Conservation (phyloP, 75 land plant species). For the Isoetes taiwanensis region DNA sequence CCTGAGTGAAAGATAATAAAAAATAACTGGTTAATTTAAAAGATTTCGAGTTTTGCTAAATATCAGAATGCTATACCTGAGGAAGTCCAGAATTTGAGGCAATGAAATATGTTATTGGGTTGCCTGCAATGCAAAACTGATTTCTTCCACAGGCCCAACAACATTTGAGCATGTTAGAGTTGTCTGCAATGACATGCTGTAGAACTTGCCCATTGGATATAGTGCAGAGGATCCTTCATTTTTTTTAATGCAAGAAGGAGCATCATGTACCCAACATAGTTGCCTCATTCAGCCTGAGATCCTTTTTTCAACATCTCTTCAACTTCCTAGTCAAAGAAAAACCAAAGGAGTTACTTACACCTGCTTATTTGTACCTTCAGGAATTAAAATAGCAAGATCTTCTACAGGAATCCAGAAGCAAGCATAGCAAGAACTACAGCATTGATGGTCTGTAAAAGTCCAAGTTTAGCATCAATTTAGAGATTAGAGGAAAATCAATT, state of each 20-base stretch:
- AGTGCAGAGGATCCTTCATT: slow-evolving; percentile 42
- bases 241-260: slow-evolving; percentile 30
- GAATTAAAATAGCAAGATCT: no score
- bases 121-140: slow-evolving; percentile 46
- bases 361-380: no score
- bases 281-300: slow-evolving; percentile 42
- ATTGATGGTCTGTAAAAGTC: slow-evolving; percentile 49
- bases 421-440: slow-evolving; percentile 67
- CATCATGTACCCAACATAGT: slow-evolving; percentile 49
- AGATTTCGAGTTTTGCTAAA: no score
- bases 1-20: slow-evolving; percentile 28
- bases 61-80: slow-evolving; percentile 50
- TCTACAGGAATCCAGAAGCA: slow-evolving; percentile 50
- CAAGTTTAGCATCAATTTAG: no score
- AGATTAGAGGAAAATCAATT: no score
- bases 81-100: slow-evolving; percentile 50
- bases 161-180: slow-evolving; percentile 61
- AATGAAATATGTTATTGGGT: slow-evolving; percentile 44
- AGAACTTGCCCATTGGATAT: slow-evolving; percentile 37
- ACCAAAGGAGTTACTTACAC: no score
- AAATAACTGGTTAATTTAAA: no score
- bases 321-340: slow-evolving; percentile 27
- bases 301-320: slow-evolving; percentile 55
- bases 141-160: slow-evolving; percentile 56
- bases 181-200: slow-evolving; percentile 32